A percentile compares a stretch with the other conserved stretches of the same genome.
These are phyloP conservation scores for Acacia concinna DNA, from an alignment of 331 rosid genomes.

Conservation along the genomic window DNA sequence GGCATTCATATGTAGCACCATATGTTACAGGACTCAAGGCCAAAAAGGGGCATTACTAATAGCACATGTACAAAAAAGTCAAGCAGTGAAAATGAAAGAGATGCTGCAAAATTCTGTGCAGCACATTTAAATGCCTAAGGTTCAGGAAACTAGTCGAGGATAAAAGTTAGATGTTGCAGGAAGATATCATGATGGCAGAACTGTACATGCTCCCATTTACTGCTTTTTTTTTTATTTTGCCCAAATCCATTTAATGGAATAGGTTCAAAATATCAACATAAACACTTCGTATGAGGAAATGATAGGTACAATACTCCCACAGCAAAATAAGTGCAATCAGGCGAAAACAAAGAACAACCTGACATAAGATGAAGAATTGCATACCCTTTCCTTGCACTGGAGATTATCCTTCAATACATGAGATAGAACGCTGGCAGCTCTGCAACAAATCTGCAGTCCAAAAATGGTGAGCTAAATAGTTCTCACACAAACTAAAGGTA, in stretches of 20 bases:
- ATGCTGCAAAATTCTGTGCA: neutral
- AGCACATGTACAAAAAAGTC: neutral
- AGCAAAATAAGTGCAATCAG: neutral
- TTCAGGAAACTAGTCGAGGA: neutral
- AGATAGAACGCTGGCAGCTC: conserved; percentile 95
- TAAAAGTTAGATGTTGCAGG: neutral
- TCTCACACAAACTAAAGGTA: neutral
- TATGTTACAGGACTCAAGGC: neutral
- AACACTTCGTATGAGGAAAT: neutral
- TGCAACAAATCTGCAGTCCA: conserved; percentile 74
- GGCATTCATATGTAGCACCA: neutral
- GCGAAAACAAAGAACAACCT: neutral
- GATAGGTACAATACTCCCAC: neutral
- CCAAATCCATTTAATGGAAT: neutral
- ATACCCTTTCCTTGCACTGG: conserved; percentile 94
- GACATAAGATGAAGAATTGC: conserved; percentile 24
- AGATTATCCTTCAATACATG: conserved; percentile 79
- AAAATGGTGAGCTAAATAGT: conserved; percentile 33
- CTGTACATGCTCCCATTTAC: neutral
- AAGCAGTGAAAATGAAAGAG: neutral
- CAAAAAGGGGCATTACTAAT: neutral
- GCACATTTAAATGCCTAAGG: neutral
- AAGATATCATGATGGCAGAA: neutral
- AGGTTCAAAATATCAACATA: neutral
- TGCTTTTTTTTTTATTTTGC: neutral